These are phyloP conservation scores for Diaporthe caulivora DNA, from an alignment of 2,329 filamentous ascomycete species.

Conservation along the genomic window DNA sequence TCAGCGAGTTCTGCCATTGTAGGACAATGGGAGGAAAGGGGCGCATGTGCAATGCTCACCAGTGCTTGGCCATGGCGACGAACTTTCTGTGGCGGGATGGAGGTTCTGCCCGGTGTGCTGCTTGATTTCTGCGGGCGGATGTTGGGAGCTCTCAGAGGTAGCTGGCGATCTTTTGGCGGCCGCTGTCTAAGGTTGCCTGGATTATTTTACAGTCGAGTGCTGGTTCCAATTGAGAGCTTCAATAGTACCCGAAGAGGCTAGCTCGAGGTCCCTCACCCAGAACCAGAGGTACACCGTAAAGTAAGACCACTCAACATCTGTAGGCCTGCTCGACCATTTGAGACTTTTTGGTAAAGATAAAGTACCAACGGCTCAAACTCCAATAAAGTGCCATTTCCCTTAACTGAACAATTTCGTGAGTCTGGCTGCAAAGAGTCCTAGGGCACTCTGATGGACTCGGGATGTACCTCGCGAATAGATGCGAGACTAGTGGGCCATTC, in stretches of 20 bases:
- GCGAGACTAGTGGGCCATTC: background rate
- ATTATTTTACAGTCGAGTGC: background rate
- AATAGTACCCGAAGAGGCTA: background rate
- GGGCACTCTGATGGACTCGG: too few species aligned
- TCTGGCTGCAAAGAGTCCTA: background rate
- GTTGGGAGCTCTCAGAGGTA: background rate
- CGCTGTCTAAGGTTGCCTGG: background rate
- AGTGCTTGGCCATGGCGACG: constrained; percentile 48
- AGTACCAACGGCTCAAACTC: background rate
- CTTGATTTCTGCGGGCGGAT: background rate
- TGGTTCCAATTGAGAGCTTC: background rate
- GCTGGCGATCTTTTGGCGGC: constrained; percentile 4
- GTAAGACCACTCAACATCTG: background rate
- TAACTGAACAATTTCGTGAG: too few species aligned
- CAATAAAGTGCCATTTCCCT: fast-evolving
- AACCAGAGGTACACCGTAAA: background rate
- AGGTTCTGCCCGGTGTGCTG: background rate
- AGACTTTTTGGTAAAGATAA: background rate
- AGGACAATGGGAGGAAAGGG: background rate
- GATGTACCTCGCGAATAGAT: background rate
- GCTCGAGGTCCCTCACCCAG: background rate
- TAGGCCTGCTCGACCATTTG: too few species aligned
- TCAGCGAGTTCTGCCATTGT: background rate
- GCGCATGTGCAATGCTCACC: constrained; percentile 41
- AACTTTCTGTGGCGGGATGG: background rate